Percentiles rank a stretch among this genome's conserved stretches.
These are phyloP conservation scores for Aspergillus kassunensis DNA, from an alignment of 495 filamentous ascomycete genomes.

Conservation along the genomic window DNA sequence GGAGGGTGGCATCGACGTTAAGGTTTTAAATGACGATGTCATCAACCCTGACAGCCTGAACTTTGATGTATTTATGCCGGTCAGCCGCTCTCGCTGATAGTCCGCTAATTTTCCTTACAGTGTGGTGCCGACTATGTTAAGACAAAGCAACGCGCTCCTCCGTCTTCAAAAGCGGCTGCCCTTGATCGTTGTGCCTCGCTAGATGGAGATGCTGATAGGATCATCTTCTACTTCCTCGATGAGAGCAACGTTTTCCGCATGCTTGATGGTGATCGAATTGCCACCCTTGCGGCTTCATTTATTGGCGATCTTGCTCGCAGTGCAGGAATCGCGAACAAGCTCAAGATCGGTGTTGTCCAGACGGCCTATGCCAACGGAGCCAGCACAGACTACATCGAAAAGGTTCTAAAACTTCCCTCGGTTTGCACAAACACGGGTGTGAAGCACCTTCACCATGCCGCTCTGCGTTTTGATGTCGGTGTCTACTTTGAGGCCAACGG, in stretches of 20 bases:
- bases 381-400: constrained; percentile 85
- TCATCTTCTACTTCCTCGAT: constrained; percentile 93
- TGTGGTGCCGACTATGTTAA: constrained; percentile 98
- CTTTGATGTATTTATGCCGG: constrained; percentile 56
- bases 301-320: constrained; percentile 81
- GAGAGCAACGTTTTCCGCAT: constrained; percentile 78
- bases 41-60: constrained; percentile 85
- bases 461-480: constrained; percentile 84
- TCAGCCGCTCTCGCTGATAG: background rate
- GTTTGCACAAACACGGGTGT: constrained; percentile 94
- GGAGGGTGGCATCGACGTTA: constrained; percentile 69
- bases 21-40: constrained; percentile 87
- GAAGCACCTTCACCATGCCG: constrained; percentile 95
- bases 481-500: constrained; percentile 99
- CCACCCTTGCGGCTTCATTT: constrained; percentile 89
- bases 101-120: constrained; percentile 40
- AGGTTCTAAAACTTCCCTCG: constrained; percentile 82
- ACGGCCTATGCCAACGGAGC: constrained; percentile 97
- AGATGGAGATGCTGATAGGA: constrained; percentile 91
- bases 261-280: constrained; percentile 94
- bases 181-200: constrained; percentile 86
- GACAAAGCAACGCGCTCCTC: constrained; percentile 88
- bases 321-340: constrained; percentile 70
- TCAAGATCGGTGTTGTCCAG: constrained; percentile 91
- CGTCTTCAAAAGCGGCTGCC: constrained; percentile 66